Conservation (phyloP, 139 green algal species). For the Chlorokybus atmophyticus region DNA sequence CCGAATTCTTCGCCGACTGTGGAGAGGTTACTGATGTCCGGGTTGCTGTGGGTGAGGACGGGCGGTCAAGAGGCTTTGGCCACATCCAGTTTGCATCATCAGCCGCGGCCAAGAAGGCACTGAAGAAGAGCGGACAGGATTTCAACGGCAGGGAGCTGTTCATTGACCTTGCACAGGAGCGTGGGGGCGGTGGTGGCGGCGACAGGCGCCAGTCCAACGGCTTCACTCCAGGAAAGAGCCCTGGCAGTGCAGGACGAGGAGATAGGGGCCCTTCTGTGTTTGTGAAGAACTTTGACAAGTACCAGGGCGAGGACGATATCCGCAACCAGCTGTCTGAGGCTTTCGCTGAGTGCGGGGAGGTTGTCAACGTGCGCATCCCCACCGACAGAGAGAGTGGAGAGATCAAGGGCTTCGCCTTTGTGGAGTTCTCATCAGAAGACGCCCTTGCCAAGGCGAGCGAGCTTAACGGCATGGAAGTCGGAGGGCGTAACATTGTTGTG, state of each 20-base stretch:
- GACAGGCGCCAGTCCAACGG: not conserved
- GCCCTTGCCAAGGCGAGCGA: conserved; percentile 45
- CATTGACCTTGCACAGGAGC: conserved; percentile 15
- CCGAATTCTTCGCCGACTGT: conserved; percentile 39
- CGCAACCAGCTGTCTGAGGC: conserved; percentile 42
- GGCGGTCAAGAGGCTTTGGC: conserved; percentile 44
- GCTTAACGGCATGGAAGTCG: conserved; percentile 41
- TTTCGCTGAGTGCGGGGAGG: conserved; percentile 43
- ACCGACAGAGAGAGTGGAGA: conserved; percentile 53
- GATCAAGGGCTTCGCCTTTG: conserved; percentile 62
- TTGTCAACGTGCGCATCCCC: conserved; percentile 49
- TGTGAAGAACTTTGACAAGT: conserved; percentile 61
- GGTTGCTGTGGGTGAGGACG: conserved; percentile 43
- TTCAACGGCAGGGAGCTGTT: conserved; percentile 44
- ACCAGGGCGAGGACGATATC: conserved; percentile 45
- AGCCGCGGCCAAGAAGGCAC: conserved; percentile 35
- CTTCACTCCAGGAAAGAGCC: not conserved
- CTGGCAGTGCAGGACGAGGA: not conserved
- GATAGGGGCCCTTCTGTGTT: conserved; percentile 37
- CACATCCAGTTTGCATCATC: conserved; percentile 49
- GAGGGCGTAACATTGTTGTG: conserved; percentile 49
- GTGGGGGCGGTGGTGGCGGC: conserved; percentile 26
- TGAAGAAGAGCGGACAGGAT: conserved; percentile 33
- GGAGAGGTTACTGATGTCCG: conserved; percentile 43
- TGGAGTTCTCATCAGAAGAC: conserved; percentile 48